Percentiles rank a stretch among this genome's conserved stretches.
Evolutionary conservation across 2,329 filamentous ascomycete genomes (phyloP).

Genomic region (Pseudogymnoascus verrucosus): DNA sequence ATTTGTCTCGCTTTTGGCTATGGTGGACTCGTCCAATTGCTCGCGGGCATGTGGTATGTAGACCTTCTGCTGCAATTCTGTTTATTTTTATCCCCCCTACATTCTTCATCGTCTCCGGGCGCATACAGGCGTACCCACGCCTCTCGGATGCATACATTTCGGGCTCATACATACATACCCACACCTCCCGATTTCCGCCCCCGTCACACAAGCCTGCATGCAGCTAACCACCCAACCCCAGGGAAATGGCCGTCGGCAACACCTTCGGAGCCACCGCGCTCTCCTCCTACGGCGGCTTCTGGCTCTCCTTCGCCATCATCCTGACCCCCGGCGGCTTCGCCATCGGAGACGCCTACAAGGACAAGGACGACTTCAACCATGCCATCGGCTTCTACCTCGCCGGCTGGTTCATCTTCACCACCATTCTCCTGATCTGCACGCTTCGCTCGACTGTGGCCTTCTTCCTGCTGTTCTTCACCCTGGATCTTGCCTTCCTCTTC

Average conservation of each 20-base stretch:
- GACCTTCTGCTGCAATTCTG: too few relatives aligned
- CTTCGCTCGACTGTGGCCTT: slow-evolving; percentile 52
- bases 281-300: slow-evolving; percentile 56
- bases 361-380: slow-evolving; percentile 34
- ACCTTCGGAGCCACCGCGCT: slow-evolving; percentile 56
- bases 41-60: slow-evolving; percentile 59
- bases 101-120: neutral
- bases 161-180: neutral
- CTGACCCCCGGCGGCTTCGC: slow-evolving; percentile 49
- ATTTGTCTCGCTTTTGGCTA: slow-evolving; percentile 51
- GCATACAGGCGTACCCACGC: neutral
- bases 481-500: slow-evolving; percentile 50
- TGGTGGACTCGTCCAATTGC: slow-evolving; percentile 59
- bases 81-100: neutral
- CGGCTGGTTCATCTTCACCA: slow-evolving; percentile 58
- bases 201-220: neutral
- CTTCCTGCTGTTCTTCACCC: slow-evolving; percentile 50
- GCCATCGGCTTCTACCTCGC: slow-evolving; percentile 50
- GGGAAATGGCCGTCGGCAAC: slow-evolving; percentile 57
- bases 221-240: slow-evolving; percentile 20
- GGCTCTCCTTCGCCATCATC: slow-evolving; percentile 50
- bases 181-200: neutral
- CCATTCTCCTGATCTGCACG: slow-evolving; percentile 47
- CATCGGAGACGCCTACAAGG: slow-evolving; percentile 33
- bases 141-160: neutral